Conservation (phyloP, 306 rosid species). For the Prunus kanzakura region DNA sequence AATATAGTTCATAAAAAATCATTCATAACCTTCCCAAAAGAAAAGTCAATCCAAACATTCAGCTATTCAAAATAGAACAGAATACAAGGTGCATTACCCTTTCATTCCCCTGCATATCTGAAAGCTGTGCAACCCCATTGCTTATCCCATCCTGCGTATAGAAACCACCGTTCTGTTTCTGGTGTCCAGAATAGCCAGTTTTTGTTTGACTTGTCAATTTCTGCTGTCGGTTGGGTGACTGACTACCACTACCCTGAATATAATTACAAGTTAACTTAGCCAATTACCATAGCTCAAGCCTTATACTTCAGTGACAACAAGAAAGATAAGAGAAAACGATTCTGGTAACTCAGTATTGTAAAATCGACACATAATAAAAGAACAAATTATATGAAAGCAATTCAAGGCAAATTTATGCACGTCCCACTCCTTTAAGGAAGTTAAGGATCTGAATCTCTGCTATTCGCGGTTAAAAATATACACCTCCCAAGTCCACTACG, state of each 20-base stretch:
- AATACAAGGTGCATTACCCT: slow-evolving; percentile 50
- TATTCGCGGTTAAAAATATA: not conserved
- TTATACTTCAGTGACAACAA: not conserved
- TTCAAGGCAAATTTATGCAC: not conserved
- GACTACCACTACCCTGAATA: slow-evolving; percentile 65
- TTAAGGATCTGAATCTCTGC: not conserved
- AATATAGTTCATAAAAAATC: not conserved
- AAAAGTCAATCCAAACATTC: slow-evolving; percentile 15
- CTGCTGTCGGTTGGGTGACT: slow-evolving; percentile 55
- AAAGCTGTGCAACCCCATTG: slow-evolving; percentile 59
- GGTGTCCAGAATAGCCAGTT: slow-evolving; percentile 40
- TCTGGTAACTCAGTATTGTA: not conserved
- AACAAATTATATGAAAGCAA: not conserved
- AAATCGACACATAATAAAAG: not conserved
- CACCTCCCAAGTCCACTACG: not conserved
- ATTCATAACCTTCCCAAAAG: not conserved
- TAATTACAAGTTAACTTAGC: slow-evolving; percentile 14
- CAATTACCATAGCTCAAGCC: not conserved
- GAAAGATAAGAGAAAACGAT: not conserved
- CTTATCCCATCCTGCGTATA: slow-evolving; percentile 37
- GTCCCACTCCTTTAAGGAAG: not conserved
- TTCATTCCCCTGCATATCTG: slow-evolving; percentile 51
- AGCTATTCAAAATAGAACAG: slow-evolving; percentile 17
- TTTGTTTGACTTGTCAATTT: slow-evolving; percentile 53
- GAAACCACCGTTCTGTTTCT: slow-evolving; percentile 36